Conservation (phyloP, 495 filamentous ascomycete species). For the Podospora fimiseda region DNA sequence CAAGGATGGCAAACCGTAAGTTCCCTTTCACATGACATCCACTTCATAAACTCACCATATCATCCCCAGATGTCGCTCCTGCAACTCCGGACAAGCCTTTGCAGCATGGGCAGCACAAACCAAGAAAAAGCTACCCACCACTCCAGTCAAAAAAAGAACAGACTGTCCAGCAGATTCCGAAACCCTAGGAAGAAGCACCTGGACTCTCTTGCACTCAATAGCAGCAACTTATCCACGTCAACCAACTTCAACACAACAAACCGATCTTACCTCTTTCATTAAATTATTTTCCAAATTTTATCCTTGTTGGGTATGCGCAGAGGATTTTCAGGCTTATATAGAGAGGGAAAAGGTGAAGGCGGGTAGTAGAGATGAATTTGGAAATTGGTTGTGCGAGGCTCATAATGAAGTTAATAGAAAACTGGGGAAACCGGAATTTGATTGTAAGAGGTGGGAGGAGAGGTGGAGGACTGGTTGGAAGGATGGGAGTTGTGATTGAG, state of each 20-base stretch:
- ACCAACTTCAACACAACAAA: slow-evolving; percentile 60
- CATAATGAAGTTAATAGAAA: slow-evolving; percentile 97
- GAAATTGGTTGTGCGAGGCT: slow-evolving; percentile 91
- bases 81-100: slow-evolving; percentile 70
- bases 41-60: slow-evolving; percentile 12
- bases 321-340: slow-evolving; percentile 85
- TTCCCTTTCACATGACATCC: background rate
- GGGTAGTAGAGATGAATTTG: slow-evolving; percentile 66
- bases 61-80: slow-evolving; percentile 70
- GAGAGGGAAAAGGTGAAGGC: slow-evolving; percentile 63
- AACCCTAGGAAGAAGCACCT: slow-evolving; percentile 72
- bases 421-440: slow-evolving; percentile 84
- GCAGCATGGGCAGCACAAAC: slow-evolving; percentile 50
- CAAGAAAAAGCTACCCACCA: slow-evolving; percentile 40
- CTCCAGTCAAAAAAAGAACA: background rate
- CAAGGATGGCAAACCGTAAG: slow-evolving; percentile 95
- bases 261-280: slow-evolving; percentile 73
- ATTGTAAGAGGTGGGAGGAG: slow-evolving; percentile 89
- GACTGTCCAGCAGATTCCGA: slow-evolving; percentile 82
- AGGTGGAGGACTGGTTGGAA: slow-evolving; percentile 91
- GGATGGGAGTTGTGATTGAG: slow-evolving; percentile 61
- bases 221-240: slow-evolving; percentile 73
- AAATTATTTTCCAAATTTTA: slow-evolving; percentile 74
- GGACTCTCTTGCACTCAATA: slow-evolving; percentile 90
- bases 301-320: slow-evolving; percentile 91